Conservation (phyloP, 306 rosid genomes). For the Cotoneaster glaucophyllus region DNA sequence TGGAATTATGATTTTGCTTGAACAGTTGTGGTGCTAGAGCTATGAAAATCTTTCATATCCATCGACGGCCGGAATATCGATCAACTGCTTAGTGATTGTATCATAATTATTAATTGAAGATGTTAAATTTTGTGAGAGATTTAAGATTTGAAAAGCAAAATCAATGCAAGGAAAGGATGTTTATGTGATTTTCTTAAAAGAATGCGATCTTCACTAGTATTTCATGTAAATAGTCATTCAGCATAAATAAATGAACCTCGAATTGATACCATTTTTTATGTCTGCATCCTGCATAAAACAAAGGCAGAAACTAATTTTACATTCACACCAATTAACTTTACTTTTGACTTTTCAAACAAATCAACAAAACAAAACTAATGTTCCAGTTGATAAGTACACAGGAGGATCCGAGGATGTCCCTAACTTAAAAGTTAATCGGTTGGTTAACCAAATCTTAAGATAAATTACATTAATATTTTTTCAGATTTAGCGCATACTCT, state of each 20-base stretch:
- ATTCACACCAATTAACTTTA: no score
- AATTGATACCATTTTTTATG: background rate
- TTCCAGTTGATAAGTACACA: background rate
- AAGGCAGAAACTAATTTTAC: no score
- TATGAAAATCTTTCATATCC: constrained; percentile 37
- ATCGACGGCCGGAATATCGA: constrained; percentile 1
- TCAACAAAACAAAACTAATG: no score
- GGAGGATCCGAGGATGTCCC: background rate
- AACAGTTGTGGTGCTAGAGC: constrained; percentile 93
- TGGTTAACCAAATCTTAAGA: background rate
- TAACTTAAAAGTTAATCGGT: background rate
- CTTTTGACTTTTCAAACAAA: no score
- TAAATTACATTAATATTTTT: background rate
- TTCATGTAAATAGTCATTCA: background rate
- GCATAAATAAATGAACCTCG: background rate
- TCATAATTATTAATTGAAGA: constrained; percentile 20
- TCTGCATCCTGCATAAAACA: background rate
- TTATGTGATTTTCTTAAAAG: constrained; percentile 7
- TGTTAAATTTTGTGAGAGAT: background rate
- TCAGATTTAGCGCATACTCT: background rate
- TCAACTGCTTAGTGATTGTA: constrained; percentile 21
- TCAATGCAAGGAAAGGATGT: background rate
- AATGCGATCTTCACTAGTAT: background rate
- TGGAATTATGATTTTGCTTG: background rate
- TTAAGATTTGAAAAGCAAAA: constrained; percentile 23